phyloP scores from a whole-genome alignment of 331 rosid species.

The Cydonia oblonga region DNA sequence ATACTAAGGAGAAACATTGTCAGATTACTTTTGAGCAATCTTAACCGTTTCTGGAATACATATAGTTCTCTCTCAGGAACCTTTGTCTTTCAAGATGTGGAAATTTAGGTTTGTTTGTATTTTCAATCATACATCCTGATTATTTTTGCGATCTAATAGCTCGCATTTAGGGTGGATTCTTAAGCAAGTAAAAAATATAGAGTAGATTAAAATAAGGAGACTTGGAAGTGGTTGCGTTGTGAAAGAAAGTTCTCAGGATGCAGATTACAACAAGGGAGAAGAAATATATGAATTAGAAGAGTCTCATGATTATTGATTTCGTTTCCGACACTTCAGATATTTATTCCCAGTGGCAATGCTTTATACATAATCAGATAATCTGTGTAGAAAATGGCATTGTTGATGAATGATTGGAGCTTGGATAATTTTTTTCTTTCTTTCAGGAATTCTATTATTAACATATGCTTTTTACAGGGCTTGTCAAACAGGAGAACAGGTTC shows the following conservation, averaged over 20 bases:
- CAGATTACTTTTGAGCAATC: background rate
- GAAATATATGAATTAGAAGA: slow-evolving; percentile 14
- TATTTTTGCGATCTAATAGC: background rate
- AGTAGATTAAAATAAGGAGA: no score
- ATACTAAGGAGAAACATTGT: background rate
- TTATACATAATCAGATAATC: background rate
- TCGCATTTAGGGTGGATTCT: background rate
- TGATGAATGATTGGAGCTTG: slow-evolving; percentile 23
- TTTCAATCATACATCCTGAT: background rate
- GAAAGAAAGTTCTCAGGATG: slow-evolving; percentile 17
- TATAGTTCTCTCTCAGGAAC: background rate
- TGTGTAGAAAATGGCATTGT: background rate
- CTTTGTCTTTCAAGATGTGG: background rate
- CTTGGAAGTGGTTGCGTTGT: no score
- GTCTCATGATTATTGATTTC: slow-evolving; percentile 17
- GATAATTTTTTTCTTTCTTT: background rate
- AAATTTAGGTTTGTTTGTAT: background rate
- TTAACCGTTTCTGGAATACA: background rate
- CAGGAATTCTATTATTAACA: background rate
- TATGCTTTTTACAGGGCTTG: slow-evolving; percentile 54
- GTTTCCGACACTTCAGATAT: background rate
- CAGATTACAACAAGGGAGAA: slow-evolving; percentile 26
- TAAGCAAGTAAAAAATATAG: background rate
- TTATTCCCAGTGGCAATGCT: slow-evolving; percentile 9
- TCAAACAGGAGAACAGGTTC: slow-evolving; percentile 92